Evolutionary conservation across 1,284 basidiomycete genomes (phyloP), one percentile per base, ranked within the genome.

Genomic region (Dichomitus squalens): DNA sequence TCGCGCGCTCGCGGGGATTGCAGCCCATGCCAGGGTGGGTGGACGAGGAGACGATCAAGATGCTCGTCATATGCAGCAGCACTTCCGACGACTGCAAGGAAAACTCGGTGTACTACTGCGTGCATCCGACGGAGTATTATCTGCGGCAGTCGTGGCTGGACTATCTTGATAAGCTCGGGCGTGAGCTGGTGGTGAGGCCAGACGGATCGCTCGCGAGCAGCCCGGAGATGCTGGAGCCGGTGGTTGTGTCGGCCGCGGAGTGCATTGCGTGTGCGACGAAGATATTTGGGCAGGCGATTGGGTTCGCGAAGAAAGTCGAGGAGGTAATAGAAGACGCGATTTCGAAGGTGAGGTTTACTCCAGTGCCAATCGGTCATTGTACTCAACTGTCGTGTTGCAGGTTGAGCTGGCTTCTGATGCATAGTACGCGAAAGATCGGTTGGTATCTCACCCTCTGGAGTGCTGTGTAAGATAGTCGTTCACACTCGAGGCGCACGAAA

Each of bases 111-210:
- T 43, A n/a, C 14, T 38, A 44, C 33, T 55, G 50, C 33, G 39
- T 29, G n/a, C 25, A 48, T 25, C 25, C 27, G 23, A 46, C 44
- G 27, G 44, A 46, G 11, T 46, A 46, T 25, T 16, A 46, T 16
- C 11, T 55, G n/a, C 53, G 53, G 31, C 18, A 34, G n/a, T n/a
- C 53, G 25, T 57, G 55, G 55, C 8, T 57, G 2, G 29, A 12
- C 1, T 57, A 57, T 36, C 43, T 57, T 16, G 49, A 39, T 11
- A 23, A 9, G 33, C 29, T 57, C 4, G 43, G 34, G 43, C 21
- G 31, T 27, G 39, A 31, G 23, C 21, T 57, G 8, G 27, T 16
- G 44, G 8, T 38, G 21, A 33, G 38, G 12, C 55, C 55, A 7
- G 20, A 29, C 27, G 49, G 41, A 1, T 7, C 33, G 20, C 20